Base-by-base conservation (phyloP, 23 red algal genomes). In the Pyropia haitanensis region DNA sequence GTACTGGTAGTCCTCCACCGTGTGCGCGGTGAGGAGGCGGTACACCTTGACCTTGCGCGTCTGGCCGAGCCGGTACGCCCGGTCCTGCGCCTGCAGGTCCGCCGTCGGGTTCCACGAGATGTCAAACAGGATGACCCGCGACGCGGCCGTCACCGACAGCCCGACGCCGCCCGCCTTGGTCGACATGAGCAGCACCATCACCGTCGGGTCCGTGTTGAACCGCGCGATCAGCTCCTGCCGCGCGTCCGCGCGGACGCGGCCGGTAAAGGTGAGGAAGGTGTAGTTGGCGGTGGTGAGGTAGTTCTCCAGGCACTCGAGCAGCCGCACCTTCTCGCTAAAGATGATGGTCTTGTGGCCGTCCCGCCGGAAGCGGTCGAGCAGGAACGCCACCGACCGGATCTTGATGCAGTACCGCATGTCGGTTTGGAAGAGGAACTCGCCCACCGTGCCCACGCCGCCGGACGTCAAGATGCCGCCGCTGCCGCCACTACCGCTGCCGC, bases 61-160 rank as follows among this genome's bases (percentile, higher is more conserved):
- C 59, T 97, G 93, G 51, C 93, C 93, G 22, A 97, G 78, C 61
- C 93, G 76, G 77, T 90, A 79, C 33, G 93, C 93, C 56, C 93
- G 52, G 71, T 97, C 93, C 39, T 77, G 73, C 15, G 85, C 85
- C 76, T 97, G 93, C 67, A 91, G 58, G 80, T 97, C 93, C 24
- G 82, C 50, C 7, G 79, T 88, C 21, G 93, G 93, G 64, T 97
- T 97, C 78, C 85, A 97, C 50, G 72, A 75, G 9, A 75, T 77
- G 27, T 97, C 93, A 60, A 88, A 83, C 3, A 97, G 81, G 53
- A 97, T 76, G 16, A 97, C 93, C 51, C 82, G 64, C 30, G 86
- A 77, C 54, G 93, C 93, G 17, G 64, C 75, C 51, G 79, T 86
- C 16, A 97, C 75, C 57, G 87, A 91, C 39, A 97, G 81, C n/a